Base-by-base conservation (phyloP, 768 basidiomycete genomes). In the Naganishia vishniacii region DNA sequence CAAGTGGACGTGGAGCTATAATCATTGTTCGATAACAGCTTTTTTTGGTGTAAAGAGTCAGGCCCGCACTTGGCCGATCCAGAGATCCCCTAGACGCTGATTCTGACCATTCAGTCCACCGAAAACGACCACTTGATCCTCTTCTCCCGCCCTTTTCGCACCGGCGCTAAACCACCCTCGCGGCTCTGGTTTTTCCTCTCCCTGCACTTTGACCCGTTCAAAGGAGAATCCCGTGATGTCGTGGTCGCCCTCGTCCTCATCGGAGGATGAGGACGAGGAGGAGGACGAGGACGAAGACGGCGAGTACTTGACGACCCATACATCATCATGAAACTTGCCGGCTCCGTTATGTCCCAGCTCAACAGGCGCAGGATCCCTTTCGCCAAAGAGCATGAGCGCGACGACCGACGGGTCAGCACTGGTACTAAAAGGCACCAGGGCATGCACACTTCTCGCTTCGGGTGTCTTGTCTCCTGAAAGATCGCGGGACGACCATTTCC, bases 141-240 rank as follows among this genome's bases (percentile, higher is more conserved):
- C 72, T 1, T 69, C 63, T 41, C 61, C 5, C n/a, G 4, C 31
- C 74, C 75, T n/a, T n/a, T n/a, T n/a, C 0, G 64, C 69, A 0
- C 76, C 77, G 0, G 74, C 65, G 0, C 78, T 71, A 68, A 83
- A 80, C 81, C 82, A 83, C 0, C 82, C 81, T 16, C 81, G 71
- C 0, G 78, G 72, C 31, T 76, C 73, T 3, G 81, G 79, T 0
- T 5, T 15, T 18, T 26, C 60, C 31, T 12, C 11, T 3, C 20
- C n/a, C 31, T 25, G 32, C 12, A 28, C 28, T 2, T 49, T 32
- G 2, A 62, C 31, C 23, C 37, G 18, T 16, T 62, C 48, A 40
- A 62, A 62, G 26, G 29, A 28, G 34, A 62, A 48, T 37, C 48
- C 65, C 25, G 61, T 66, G 71, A 6, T 40, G 48, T 67, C 9